Base-by-base conservation (phyloP, 768 basidiomycete genomes). In the Mycena galopus region DNA sequence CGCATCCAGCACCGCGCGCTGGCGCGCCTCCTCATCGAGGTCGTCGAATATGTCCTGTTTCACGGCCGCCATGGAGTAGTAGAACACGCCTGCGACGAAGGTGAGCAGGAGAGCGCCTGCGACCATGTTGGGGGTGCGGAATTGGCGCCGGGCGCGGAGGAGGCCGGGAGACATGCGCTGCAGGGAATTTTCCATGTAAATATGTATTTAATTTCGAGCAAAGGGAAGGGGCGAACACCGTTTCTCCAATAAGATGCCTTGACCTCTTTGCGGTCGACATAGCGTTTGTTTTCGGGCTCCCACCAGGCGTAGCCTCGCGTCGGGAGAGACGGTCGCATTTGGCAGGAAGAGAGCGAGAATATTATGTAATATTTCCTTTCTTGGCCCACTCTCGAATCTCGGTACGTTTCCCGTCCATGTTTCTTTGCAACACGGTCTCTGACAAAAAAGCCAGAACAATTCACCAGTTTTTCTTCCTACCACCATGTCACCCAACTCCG, bases 11-110 rank as follows among this genome's bases (percentile, higher is more conserved):
- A 78, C 33, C 77, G 80, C 35, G 84, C 87, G 85, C 50, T 88
- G 88, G 72, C 83, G 84, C 32, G 91, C 94, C 78, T 94, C 93
- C 73, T 94, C 93, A 77, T 95, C 94, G 50, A 95, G 87, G 79
- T 96, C 95, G 75, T 93, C 91, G 79, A 97, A 98, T 47, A 93
- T 91, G 79, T 98, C 96, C 78, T 98, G 96, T 78, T 93, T 96
- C 66, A 98, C 96, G 32, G 96, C 96, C 33, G 91, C 89, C 78
- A 99, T 97, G 21, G 96, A 96, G 83, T 98, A 99, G 5, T 91
- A 87, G 90, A 95, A 99, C 11, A 98, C 91, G 30, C 92, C 93
- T 17, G 90, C 88, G 32, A 90, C 92, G 79, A 98, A 97, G 0
- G 88, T 87, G 30, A 90, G 88, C 53, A 98, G 87, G 3, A 86